phyloP scores from a whole-genome alignment of 164 flowering plant genomes.

The Umbilicus rupestris region DNA sequence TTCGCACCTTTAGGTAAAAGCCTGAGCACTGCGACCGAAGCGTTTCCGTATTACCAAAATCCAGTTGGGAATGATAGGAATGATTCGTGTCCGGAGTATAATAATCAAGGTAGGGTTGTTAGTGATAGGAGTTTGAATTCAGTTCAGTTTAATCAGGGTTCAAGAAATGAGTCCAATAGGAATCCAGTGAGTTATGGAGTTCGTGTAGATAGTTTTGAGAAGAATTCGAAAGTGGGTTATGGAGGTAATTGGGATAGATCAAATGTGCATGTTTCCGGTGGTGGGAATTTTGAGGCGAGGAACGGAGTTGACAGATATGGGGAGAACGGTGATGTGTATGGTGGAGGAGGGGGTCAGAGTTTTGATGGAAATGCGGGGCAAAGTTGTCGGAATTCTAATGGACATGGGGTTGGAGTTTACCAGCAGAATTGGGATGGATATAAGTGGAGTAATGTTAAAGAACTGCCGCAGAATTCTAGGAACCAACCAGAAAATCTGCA shows the following conservation, averaged over 20 bases:
- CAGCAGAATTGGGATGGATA: not conserved
- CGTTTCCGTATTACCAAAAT: not conserved
- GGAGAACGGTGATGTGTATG: too few species aligned
- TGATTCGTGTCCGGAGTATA: not conserved
- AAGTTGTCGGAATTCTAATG: not conserved
- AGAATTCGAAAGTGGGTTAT: not conserved
- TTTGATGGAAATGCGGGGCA: not conserved
- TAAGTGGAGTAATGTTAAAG: constrained; percentile 2
- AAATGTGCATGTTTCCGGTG: not conserved
- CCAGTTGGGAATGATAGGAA: not conserved
- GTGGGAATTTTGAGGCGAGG: not conserved
- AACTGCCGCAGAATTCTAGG: not conserved
- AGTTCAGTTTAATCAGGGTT: not conserved
- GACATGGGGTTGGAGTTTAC: not conserved
- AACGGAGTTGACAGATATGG: not conserved
- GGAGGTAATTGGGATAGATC: not conserved
- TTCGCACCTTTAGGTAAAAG: not conserved
- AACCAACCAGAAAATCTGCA: too few species aligned
- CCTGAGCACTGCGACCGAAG: not conserved
- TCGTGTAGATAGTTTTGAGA: too few species aligned
- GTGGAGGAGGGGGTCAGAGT: not conserved
- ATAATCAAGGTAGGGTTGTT: not conserved
- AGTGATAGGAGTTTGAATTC: not conserved
- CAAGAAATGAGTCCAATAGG: not conserved
- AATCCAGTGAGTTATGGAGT: too few species aligned